These are phyloP conservation scores for Punica granatum DNA, from an alignment of 345 rosid species.

Conservation along the genomic window DNA sequence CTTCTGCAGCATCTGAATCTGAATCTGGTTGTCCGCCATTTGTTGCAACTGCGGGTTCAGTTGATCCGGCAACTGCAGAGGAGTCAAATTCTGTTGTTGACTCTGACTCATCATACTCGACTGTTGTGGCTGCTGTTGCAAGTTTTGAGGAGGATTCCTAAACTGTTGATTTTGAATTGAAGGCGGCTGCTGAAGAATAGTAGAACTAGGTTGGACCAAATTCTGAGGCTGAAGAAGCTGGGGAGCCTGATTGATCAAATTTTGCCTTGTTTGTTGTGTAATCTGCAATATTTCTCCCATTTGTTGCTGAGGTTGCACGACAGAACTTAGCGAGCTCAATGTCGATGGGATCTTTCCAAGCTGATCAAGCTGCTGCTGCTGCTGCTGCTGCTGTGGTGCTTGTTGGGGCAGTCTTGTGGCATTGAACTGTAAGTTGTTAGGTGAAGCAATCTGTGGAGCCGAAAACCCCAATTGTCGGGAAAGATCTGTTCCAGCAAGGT, in stretches of 20 bases:
- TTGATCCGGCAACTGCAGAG: slow-evolving; percentile 38
- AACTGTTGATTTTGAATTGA: slow-evolving; percentile 37
- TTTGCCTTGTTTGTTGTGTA: slow-evolving; percentile 38
- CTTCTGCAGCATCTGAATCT: slow-evolving; percentile 66
- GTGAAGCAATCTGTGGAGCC: slow-evolving; percentile 32
- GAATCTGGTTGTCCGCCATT: slow-evolving; percentile 46
- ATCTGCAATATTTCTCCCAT: slow-evolving; percentile 27
- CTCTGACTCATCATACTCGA: slow-evolving; percentile 31
- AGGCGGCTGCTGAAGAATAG: slow-evolving; percentile 34
- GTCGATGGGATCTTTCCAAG: slow-evolving; percentile 33
- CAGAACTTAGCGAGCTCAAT: slow-evolving; percentile 23
- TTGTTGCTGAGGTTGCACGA: slow-evolving; percentile 31
- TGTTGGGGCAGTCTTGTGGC: slow-evolving; percentile 39
- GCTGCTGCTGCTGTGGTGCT: slow-evolving; percentile 11
- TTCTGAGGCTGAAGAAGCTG: slow-evolving; percentile 46
- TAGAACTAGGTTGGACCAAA: slow-evolving; percentile 26
- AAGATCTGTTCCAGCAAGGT: slow-evolving; percentile 36
- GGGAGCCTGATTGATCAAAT: slow-evolving; percentile 29
- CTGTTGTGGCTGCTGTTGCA: slow-evolving; percentile 44
- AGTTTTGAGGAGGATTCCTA: slow-evolving; percentile 39
- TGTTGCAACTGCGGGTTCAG: slow-evolving; percentile 36
- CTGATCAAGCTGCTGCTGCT: slow-evolving; percentile 38
- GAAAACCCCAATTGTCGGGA: slow-evolving; percentile 45
- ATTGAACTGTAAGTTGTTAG: slow-evolving; percentile 33
- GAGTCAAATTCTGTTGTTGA: slow-evolving; percentile 34